Evolutionary conservation across 106 monocot species (phyloP), one percentile per base, ranked within the genome.

Genomic region (Dendrobium chrysotoxum): DNA sequence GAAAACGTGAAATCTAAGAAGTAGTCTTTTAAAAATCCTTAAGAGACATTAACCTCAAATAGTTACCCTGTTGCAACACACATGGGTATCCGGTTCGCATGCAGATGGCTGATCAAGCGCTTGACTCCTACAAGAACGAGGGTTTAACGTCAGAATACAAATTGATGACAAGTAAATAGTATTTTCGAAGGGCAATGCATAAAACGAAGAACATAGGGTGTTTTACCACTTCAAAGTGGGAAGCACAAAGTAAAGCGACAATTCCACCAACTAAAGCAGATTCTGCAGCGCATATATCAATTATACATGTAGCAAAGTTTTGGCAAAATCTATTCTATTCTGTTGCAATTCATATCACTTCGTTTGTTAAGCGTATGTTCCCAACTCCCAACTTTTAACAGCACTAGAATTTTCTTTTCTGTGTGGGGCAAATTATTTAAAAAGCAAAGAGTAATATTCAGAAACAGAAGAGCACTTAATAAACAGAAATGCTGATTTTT

Each of bases 61-160:
- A 74, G 4, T 74, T 91, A 99, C 98, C 98, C 98, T 50, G 98
- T 99, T 79, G 98, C 98, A 70, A 99, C 90, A 76, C 88, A 86
- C 76, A 99, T 99, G 23, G 98, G 98, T 86, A 99, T 82, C 47
- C 85, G 88, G 45, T 90, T 99, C 39, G 83, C 86, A 87, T 91
- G 88, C 79, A 99, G 87, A 91, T 99, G 91, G 66, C 28, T 82
- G 75, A 99, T 77, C 79, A 95, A 83, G 0, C 83, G 85, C 78
- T 91, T 79, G 31, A 77, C 98, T 74, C 98, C 98, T 99, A 87
- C 53, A 79, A 25, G 30, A 70, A n/a, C 28, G 75, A 35, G 35
- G 25, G 35, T 70, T 31, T 25, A 70, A 70, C 15, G 17, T 70
- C 15, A 35, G 35, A 70, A 70, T 28, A 70, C 70, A 70, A 70